Conservation (phyloP, 2,329 filamentous ascomycete genomes). For the Pyrenochaeta sp. region DNA sequence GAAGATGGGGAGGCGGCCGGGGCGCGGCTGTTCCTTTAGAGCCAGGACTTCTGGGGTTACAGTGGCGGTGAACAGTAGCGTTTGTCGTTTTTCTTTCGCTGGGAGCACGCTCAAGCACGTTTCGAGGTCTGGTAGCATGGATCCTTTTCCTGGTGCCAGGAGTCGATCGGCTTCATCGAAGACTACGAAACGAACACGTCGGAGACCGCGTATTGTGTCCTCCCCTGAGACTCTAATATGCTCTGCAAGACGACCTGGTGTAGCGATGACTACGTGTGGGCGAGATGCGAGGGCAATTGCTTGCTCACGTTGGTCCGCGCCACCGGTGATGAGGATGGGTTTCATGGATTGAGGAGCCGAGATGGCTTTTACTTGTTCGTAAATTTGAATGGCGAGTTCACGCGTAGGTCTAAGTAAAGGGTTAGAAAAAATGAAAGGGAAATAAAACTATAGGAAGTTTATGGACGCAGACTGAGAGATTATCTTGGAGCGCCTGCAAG, state of each 20-base stretch:
- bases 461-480: too few relatives aligned
- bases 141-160: conserved; percentile 76
- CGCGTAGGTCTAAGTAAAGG: conserved; percentile 50
- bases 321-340: conserved; percentile 87
- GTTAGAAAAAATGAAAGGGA: too few relatives aligned
- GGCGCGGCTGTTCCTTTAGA: conserved; percentile 79
- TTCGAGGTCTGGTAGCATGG: conserved; percentile 94
- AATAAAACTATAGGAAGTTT: too few relatives aligned
- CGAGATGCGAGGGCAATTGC: conserved; percentile 81
- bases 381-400: conserved; percentile 94
- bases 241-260: conserved; percentile 86
- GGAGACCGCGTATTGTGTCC: conserved; percentile 84
- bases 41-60: conserved; percentile 91
- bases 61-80: conserved; percentile 93
- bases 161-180: conserved; percentile 96
- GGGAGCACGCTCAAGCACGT: conserved; percentile 85
- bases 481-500: too few relatives aligned
- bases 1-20: conserved; percentile 78
- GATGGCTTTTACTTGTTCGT: conserved; percentile 93
- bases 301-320: conserved; percentile 89
- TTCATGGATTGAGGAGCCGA: conserved; percentile 88
- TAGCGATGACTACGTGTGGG: conserved; percentile 93
- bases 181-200: conserved; percentile 82
- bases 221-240: conserved; percentile 91
- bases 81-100: conserved; percentile 80